Conservation (phyloP, 345 rosid species). For the Combretum micranthum region DNA sequence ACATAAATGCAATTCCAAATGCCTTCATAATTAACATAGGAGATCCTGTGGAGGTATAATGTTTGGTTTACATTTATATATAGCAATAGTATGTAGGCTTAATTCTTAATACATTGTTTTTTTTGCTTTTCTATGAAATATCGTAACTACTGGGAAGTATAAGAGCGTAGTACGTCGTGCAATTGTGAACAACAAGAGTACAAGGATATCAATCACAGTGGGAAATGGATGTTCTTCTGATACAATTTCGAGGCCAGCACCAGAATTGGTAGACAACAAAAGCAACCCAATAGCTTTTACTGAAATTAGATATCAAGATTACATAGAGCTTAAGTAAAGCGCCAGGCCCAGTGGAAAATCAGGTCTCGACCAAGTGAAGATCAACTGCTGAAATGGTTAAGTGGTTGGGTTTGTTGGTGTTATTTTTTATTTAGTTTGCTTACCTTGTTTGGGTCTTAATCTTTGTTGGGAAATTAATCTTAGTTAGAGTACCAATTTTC, state of each 20-base stretch:
- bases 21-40: too few relatives aligned
- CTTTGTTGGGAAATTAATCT: too few relatives aligned
- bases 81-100: background rate
- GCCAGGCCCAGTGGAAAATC: background rate
- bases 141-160: slow-evolving; percentile 3
- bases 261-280: slow-evolving; percentile 1
- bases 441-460: too few relatives aligned
- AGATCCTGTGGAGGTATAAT: too few relatives aligned
- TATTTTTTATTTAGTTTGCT: too few relatives aligned
- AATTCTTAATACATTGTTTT: too few relatives aligned
- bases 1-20: too few relatives aligned
- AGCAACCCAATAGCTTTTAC: background rate
- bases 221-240: slow-evolving; percentile 1
- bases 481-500: too few relatives aligned
- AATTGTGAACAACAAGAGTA: background rate
- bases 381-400: too few relatives aligned
- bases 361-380: too few relatives aligned
- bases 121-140: background rate
- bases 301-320: slow-evolving; percentile 2
- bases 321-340: background rate
- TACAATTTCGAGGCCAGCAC: slow-evolving; percentile 1
- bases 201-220: slow-evolving; percentile 3
- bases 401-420: too few relatives aligned
- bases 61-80: background rate
- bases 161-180: slow-evolving; percentile 2